Conservation (phyloP, 306 rosid genomes). For the Pterocarpus santalinus region DNA sequence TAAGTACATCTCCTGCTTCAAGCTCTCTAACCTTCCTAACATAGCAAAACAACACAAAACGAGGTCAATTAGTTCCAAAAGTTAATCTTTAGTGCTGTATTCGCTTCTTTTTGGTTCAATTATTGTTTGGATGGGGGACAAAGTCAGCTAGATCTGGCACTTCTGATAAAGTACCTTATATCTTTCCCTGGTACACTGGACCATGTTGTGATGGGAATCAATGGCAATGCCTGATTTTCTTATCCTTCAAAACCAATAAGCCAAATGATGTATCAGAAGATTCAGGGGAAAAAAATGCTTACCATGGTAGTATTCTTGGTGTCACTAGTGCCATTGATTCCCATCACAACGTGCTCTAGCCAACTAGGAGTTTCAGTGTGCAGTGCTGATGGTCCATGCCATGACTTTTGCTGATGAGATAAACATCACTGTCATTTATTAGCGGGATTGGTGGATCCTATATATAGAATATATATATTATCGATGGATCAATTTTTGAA, state of each 20-base stretch:
- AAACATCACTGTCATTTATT: not conserved
- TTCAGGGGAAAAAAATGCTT: not conserved
- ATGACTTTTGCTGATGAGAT: not conserved
- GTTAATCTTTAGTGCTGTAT: not conserved
- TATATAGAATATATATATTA: not conserved
- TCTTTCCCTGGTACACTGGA: conserved; percentile 26
- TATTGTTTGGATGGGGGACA: not conserved
- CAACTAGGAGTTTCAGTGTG: conserved; percentile 5
- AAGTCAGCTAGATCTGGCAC: not conserved
- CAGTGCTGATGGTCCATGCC: not conserved
- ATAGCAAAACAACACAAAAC: conserved; percentile 11
- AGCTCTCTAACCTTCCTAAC: conserved; percentile 5
- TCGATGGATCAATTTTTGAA: not conserved
- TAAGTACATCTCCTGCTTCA: not conserved
- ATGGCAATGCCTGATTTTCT: conserved; percentile 1
- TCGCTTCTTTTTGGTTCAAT: not conserved
- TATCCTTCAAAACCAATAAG: conserved; percentile 2
- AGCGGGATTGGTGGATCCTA: not conserved
- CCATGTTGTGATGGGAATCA: conserved; percentile 59
- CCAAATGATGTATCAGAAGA: not conserved
- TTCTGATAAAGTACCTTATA: not conserved
- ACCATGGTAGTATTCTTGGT: not conserved
- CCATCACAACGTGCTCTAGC: conserved; percentile 46
- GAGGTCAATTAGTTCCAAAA: not conserved
- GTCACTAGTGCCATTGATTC: conserved; percentile 37